Evolutionary conservation across 202 grass and related monocot species (phyloP), one percentile per base, ranked within the genome.

Genomic region (Panicum hallii): DNA sequence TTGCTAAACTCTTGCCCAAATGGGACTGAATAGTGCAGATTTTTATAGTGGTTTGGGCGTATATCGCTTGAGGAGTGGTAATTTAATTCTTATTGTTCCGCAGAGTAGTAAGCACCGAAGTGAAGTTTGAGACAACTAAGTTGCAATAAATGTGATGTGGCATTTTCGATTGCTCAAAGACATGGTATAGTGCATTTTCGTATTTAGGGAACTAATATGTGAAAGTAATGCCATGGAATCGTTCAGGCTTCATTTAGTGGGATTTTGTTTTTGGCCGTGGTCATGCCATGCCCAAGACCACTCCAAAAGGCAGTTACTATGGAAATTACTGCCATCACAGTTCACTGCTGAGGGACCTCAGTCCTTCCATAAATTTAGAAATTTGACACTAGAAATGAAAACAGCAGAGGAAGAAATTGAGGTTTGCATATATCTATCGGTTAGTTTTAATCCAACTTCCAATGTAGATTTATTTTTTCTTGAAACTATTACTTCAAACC

Each of bases 321-420:
- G 30, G 70, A 46, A 83, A 54, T 83, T 52, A 65, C 2, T 65
- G 11, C 4, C 71, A 54, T 75, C 2, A 54, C 10, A 75, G 30
- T 16, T 75, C 3, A 38, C 3, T 80, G 12, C 30, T 20, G 5
- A 53, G 58, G 26, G 20, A 12, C 26, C 26, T 1, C 23, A 32
- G 23, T 50, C 20, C 19, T 67, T 16, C 78, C 44, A 53, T 26
- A 36, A 65, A 38, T 49, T n/a, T n/a, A n/a, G n/a, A 43, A 56
- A 43, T 69, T 56, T 69, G 78, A n/a, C 8, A 7, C 7, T 34
- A 68, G 2, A 69, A 54, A 67, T 34, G 38, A 53, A 26, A 53
- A 79, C 23, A 28, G 23, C 57, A 61, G 58, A 6, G 23, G 11
- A 30, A 62, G 58, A 30, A 62, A 30, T n/a, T 10, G 58, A 65